Conservation (phyloP, 495 filamentous ascomycete species). For the Antarctomyces pellizariae region DNA sequence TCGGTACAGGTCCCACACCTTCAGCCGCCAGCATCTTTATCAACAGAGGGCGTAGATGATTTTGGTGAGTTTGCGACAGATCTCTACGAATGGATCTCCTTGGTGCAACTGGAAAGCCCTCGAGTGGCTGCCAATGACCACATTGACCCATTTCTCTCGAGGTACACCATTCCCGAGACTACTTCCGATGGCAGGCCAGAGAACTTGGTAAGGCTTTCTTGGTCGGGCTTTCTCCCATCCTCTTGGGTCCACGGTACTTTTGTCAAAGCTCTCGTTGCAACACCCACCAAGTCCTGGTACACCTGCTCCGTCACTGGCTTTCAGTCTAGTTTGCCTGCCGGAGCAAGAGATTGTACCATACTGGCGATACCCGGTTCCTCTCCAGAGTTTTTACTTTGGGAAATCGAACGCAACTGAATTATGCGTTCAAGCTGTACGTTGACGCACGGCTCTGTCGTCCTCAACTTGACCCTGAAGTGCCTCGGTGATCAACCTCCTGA, state of each 20-base stretch:
- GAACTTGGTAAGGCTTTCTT: slow-evolving; percentile 25
- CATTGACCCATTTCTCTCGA: slow-evolving; percentile 59
- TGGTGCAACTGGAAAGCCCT: slow-evolving; percentile 49
- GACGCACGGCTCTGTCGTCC: slow-evolving; percentile 36
- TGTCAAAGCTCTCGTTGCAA: slow-evolving; percentile 15
- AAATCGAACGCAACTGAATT: slow-evolving; percentile 12
- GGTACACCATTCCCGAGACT: slow-evolving; percentile 41
- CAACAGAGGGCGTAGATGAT: slow-evolving; percentile 20
- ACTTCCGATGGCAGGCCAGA: slow-evolving; percentile 6
- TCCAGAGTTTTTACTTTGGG: slow-evolving; percentile 30
- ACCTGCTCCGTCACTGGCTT: slow-evolving; percentile 23
- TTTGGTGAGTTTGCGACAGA: slow-evolving; percentile 37
- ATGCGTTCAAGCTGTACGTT: slow-evolving; percentile 25
- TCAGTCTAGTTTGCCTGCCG: slow-evolving; percentile 17
- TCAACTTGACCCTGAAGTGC: slow-evolving; percentile 31
- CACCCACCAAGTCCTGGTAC: slow-evolving; percentile 26
- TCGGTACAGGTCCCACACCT: slow-evolving; percentile 25
- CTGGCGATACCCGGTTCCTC: slow-evolving; percentile 19
- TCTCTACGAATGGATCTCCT: slow-evolving; percentile 64
- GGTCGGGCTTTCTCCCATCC: slow-evolving; percentile 26
- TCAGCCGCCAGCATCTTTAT: slow-evolving; percentile 16
- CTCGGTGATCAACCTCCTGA: slow-evolving; percentile 47
- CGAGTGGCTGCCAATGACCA: slow-evolving; percentile 39
- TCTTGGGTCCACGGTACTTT: slow-evolving; percentile 21
- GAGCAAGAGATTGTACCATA: slow-evolving; percentile 22